Evolutionary conservation across 2,329 filamentous ascomycete species (phyloP).

Genomic region (Colletotrichum tropicicola): DNA sequence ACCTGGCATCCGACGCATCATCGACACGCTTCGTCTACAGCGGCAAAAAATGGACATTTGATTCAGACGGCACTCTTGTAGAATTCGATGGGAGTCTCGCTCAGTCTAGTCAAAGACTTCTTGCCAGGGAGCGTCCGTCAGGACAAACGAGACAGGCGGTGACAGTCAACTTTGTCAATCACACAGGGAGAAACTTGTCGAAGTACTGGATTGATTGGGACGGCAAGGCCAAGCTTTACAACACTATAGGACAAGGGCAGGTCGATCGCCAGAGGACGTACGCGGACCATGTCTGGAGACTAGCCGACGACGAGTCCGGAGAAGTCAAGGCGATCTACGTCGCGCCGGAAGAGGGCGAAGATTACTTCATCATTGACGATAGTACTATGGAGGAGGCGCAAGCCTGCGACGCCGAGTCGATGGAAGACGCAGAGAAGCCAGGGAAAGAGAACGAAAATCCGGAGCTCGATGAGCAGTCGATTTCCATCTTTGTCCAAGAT

Average conservation of each 20-base stretch:
- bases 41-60: slow-evolving; percentile 15
- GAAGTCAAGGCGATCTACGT: slow-evolving; percentile 28
- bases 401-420: not conserved
- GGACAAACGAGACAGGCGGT: slow-evolving; percentile 14
- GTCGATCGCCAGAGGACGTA: slow-evolving; percentile 4
- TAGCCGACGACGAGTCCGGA: slow-evolving; percentile 3
- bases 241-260: not conserved
- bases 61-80: not conserved
- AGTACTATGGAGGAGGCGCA: not conserved
- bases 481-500: not conserved
- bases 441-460: not conserved
- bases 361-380: not conserved
- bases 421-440: not conserved
- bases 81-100: slow-evolving; percentile 9
- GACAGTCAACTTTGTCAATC: slow-evolving; percentile 37
- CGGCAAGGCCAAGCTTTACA: slow-evolving; percentile 29
- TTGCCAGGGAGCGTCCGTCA: slow-evolving; percentile 34
- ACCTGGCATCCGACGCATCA: slow-evolving; percentile 22
- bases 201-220: slow-evolving; percentile 37
- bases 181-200: slow-evolving; percentile 29
- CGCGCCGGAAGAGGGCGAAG: not conserved
- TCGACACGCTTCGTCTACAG: slow-evolving; percentile 33
- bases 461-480: too few species aligned
- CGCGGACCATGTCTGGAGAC: slow-evolving; percentile 27
- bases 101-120: slow-evolving; percentile 12